Evolutionary conservation across 176 grass and related monocot species (phyloP).

Genomic region (Themeda triandra): DNA sequence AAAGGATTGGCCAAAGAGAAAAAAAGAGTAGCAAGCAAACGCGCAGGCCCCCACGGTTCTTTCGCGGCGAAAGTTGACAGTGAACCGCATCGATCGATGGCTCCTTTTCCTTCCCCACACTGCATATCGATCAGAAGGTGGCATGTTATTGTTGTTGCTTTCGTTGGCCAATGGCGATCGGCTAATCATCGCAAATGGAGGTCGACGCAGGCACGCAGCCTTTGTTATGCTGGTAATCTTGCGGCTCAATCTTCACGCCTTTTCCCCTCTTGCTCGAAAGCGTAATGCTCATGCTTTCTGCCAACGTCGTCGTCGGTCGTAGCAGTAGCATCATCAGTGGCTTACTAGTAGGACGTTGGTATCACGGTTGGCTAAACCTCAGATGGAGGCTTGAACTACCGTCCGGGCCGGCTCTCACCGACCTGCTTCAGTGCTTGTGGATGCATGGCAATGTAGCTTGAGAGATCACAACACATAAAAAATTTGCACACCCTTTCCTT

Average conservation of each 20-base stretch:
- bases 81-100: not conserved
- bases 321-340: not conserved
- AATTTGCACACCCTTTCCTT: not conserved
- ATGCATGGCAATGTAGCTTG: conserved; percentile 5
- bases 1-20: not conserved
- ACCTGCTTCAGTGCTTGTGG: not conserved
- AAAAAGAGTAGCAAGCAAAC: too few relatives aligned
- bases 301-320: not conserved
- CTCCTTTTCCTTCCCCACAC: not conserved
- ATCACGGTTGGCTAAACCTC: conserved; percentile 20
- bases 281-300: conserved; percentile 7
- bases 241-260: not conserved
- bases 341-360: conserved; percentile 19
- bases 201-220: not conserved
- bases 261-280: not conserved
- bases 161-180: not conserved
- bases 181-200: not conserved
- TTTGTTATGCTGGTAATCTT: not conserved
- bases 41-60: conserved; percentile 11
- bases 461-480: not conserved
- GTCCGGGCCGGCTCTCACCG: not conserved
- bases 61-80: conserved; percentile 21
- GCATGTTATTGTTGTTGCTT: conserved; percentile 36
- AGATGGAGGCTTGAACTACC: not conserved
- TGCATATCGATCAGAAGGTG: not conserved